Percentiles rank a stretch among this genome's conserved stretches.
Evolutionary conservation across 805 yeast genomes (phyloP).

Genomic region (Metschnikowia cubensis): DNA sequence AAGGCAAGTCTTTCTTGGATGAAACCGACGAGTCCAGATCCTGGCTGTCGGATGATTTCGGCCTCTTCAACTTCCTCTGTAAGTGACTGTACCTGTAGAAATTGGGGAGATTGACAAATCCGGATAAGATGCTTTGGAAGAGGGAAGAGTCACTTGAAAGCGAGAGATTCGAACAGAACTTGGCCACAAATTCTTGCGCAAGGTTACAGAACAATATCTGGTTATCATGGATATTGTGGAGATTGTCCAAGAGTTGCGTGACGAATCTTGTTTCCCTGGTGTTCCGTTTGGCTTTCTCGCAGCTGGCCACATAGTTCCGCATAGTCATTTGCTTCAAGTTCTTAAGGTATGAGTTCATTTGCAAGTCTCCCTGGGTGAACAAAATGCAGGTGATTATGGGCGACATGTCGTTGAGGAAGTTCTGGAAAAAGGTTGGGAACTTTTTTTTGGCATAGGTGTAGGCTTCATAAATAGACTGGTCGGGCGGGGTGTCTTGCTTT

Average conservation of each 20-base stretch:
- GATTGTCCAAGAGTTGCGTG: constrained; percentile 28
- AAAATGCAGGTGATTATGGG: constrained; percentile 33
- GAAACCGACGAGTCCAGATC: constrained; percentile 11
- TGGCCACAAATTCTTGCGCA: constrained; percentile 39
- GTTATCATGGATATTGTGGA: constrained; percentile 25
- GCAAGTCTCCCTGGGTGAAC: constrained; percentile 16
- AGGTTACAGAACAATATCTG: constrained; percentile 31
- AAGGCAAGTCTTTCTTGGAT: constrained; percentile 34
- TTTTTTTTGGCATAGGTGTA: constrained; percentile 36
- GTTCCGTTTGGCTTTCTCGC: constrained; percentile 14
- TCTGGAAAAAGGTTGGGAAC: constrained; percentile 30
- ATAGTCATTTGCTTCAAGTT: constrained; percentile 1
- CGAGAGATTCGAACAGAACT: constrained; percentile 34
- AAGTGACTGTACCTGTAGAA: constrained; percentile 40
- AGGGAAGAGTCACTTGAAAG: constrained; percentile 39
- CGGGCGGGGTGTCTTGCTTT: constrained; percentile 19
- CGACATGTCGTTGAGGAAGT: constrained; percentile 31
- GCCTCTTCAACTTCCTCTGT: constrained; percentile 26
- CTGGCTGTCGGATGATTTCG: not conserved
- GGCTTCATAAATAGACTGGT: constrained; percentile 23
- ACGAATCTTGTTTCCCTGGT: constrained; percentile 26
- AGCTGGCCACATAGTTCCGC: constrained; percentile 1
- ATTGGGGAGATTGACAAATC: constrained; percentile 39
- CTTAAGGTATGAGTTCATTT: constrained; percentile 6
- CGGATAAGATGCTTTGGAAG: constrained; percentile 39